phyloP scores from a whole-genome alignment of 163 green algal species.

The Chlorella variabilis region DNA sequence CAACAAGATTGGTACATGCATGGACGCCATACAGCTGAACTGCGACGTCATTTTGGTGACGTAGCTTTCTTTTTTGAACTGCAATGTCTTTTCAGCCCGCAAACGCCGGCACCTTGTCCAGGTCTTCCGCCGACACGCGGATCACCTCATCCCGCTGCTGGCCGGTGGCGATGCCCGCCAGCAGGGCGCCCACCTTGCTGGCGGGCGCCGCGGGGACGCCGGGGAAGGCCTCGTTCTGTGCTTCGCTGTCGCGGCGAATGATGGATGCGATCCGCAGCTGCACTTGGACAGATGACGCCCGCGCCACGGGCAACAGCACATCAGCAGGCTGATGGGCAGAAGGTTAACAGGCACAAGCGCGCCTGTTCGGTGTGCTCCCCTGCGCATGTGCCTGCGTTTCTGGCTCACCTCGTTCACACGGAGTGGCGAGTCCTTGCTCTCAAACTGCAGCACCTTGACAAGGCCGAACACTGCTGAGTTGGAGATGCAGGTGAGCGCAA shows the following conservation, averaged over 20 bases:
- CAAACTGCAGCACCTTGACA: slow-evolving; percentile 20
- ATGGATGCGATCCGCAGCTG: slow-evolving; percentile 19
- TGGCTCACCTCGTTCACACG: slow-evolving; percentile 33
- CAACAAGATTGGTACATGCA: no score
- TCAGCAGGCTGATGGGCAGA: no score
- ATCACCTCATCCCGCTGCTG: slow-evolving; percentile 6
- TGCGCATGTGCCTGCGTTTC: no score
- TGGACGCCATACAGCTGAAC: no score
- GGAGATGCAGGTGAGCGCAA: not conserved
- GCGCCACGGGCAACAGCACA: no score
- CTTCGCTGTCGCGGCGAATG: not conserved
- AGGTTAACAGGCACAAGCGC: no score
- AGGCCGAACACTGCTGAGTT: slow-evolving; percentile 25
- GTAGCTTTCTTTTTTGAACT: no score
- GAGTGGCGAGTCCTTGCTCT: slow-evolving; percentile 14
- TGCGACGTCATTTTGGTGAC: no score
- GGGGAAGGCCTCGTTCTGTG: not conserved
- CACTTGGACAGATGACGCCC: no score
- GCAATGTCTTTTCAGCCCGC: no score
- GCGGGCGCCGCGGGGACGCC: slow-evolving; percentile 6
- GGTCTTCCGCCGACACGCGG: not conserved
- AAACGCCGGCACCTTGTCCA: not conserved
- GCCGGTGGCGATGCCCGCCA: not conserved
- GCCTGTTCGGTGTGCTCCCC: no score
- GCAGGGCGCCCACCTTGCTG: not conserved